Conservation (phyloP, 2,329 filamentous ascomycete species). For the Fusarium buxicola region DNA sequence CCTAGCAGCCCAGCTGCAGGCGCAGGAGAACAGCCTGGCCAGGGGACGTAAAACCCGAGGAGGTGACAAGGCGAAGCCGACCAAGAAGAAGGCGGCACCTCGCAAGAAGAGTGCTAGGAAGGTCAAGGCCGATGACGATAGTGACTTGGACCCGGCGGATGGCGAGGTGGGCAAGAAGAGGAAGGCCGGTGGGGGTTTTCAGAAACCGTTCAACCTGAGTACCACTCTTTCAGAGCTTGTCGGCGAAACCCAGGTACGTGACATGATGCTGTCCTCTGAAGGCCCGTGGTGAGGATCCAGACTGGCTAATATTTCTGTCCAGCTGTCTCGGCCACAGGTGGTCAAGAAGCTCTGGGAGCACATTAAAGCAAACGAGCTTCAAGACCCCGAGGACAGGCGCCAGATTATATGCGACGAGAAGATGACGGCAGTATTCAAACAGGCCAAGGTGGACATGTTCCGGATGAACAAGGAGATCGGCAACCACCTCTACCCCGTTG, state of each 20-base stretch:
- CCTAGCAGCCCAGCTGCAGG: constrained; percentile 88
- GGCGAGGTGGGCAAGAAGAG: constrained; percentile 69
- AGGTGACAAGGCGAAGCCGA: constrained; percentile 65
- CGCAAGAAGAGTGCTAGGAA: constrained; percentile 82
- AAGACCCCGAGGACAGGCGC: constrained; percentile 91
- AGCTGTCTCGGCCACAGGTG: constrained; percentile 93
- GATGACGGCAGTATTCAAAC: constrained; percentile 93
- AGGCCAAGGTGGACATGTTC: constrained; percentile 95
- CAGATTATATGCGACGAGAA: constrained; percentile 93
- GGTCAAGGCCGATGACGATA: constrained; percentile 82
- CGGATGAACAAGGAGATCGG: constrained; percentile 98
- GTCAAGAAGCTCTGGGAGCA: constrained; percentile 98
- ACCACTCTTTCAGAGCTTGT: constrained; percentile 75
- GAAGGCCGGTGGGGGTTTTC: constrained; percentile 92
- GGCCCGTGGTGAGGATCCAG: neutral
- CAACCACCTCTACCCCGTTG: constrained; percentile 86
- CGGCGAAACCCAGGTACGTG: constrained; percentile 73
- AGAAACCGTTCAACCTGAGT: constrained; percentile 85
- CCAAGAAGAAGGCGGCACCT: constrained; percentile 71
- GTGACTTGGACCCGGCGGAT: constrained; percentile 74
- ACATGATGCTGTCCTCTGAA: neutral
- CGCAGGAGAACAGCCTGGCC: constrained; percentile 82
- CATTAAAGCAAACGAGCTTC: constrained; percentile 87
- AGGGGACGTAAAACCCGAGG: constrained; percentile 80
- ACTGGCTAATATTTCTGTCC: constrained; percentile 27